phyloP scores from a whole-genome alignment of 257 asterid species.

The Forsythia suspensa region DNA sequence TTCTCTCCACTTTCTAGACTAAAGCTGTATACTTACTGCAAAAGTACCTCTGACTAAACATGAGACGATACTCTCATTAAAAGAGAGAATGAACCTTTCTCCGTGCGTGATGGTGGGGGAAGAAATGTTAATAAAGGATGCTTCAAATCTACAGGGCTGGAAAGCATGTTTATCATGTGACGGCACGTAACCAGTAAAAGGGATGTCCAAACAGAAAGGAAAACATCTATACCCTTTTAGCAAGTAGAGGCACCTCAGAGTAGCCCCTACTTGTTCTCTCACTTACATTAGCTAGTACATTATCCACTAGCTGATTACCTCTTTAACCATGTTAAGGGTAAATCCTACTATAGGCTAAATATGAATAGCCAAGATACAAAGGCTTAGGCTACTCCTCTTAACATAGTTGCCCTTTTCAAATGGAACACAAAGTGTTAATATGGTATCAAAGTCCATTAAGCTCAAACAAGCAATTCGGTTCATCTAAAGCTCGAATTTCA shows the following conservation, averaged over 20 bases:
- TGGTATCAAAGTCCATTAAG: too few species aligned
- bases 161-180: constrained; percentile 10
- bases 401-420: too few species aligned
- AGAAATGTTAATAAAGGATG: constrained; percentile 1
- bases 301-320: not conserved
- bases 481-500: too few species aligned
- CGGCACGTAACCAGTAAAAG: not conserved
- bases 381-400: too few species aligned
- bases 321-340: not conserved
- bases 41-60: not conserved
- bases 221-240: not conserved
- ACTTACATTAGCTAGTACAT: too few species aligned
- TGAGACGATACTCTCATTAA: too few species aligned
- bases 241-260: not conserved
- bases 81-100: not conserved
- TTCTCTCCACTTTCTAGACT: not conserved
- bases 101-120: not conserved
- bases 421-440: too few species aligned
- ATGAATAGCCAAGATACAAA: too few species aligned
- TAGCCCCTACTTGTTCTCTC: not conserved
- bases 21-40: not conserved
- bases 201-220: not conserved
- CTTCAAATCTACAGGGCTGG: not conserved
- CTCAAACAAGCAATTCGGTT: too few species aligned
- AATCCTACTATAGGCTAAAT: too few species aligned